Percentiles rank a stretch among this genome's conserved stretches.
Evolutionary conservation across 768 basidiomycete species (phyloP).

Genomic region (Rhodotorula taiwanensis): DNA sequence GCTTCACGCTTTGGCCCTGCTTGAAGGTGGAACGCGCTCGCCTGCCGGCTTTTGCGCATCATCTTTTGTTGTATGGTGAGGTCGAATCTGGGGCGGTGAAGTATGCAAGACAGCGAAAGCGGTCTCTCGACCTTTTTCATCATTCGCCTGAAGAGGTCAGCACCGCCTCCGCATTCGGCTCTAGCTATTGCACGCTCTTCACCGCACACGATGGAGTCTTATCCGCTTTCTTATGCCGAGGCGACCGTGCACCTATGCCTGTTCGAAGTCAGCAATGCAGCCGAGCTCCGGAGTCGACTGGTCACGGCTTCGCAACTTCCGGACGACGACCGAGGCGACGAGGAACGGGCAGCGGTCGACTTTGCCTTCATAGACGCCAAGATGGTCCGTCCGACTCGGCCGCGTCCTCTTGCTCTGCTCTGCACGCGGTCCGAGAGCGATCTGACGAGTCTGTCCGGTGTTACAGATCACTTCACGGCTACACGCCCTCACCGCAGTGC

Average conservation of each 20-base stretch:
- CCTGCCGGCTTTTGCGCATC: no score
- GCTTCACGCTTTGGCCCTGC: no score
- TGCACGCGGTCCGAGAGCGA: no score
- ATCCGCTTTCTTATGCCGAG: slow-evolving; percentile 39
- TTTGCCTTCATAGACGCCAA: slow-evolving; percentile 84
- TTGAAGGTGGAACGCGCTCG: no score
- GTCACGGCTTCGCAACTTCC: slow-evolving; percentile 60
- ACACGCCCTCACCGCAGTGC: slow-evolving; percentile 76
- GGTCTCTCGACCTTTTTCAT: no score
- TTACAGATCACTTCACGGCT: slow-evolving; percentile 68
- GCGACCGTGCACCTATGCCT: slow-evolving; percentile 57
- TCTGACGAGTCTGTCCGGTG: background rate
- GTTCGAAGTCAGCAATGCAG: slow-evolving; percentile 63
- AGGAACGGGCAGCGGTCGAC: slow-evolving; percentile 68
- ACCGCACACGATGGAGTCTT: slow-evolving; percentile 44
- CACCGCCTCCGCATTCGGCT: no score
- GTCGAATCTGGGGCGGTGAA: no score
- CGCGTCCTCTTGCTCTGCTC: no score
- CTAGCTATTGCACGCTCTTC: no score
- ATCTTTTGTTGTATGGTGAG: no score
- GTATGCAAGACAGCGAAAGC: no score
- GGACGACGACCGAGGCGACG: slow-evolving; percentile 56
- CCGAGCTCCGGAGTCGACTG: slow-evolving; percentile 58
- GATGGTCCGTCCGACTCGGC: slow-evolving; percentile 53
- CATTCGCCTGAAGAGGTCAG: no score